Conservation (phyloP, 768 basidiomycete species). For the Mycena filopes region DNA sequence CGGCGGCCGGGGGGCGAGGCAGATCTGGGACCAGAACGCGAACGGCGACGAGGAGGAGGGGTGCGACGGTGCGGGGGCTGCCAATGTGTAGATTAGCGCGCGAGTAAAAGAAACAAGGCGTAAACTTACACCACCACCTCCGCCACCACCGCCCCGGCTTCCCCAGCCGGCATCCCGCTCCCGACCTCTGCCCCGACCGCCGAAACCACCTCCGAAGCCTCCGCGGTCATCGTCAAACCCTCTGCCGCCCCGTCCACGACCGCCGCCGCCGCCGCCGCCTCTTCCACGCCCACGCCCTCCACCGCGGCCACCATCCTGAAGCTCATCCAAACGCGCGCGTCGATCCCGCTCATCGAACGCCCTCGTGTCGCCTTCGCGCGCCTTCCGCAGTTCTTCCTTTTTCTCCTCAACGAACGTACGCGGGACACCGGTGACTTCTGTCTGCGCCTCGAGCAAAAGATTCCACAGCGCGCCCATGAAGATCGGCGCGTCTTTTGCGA, state of each 20-base stretch:
- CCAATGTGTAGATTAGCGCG: slow-evolving; percentile 9
- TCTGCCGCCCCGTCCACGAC: slow-evolving; percentile 56
- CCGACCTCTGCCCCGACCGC: slow-evolving; percentile 45
- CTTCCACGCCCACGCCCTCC: slow-evolving; percentile 67
- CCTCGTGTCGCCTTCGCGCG: slow-evolving; percentile 68
- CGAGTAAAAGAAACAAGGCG: slow-evolving; percentile 13
- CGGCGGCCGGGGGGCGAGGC: slow-evolving; percentile 49
- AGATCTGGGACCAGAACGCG: slow-evolving; percentile 26
- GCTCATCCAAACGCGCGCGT: slow-evolving; percentile 73
- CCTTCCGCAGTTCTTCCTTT: slow-evolving; percentile 88
- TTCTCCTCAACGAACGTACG: slow-evolving; percentile 91
- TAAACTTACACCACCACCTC: slow-evolving; percentile 44
- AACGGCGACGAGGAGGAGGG: slow-evolving; percentile 60
- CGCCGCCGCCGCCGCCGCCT: slow-evolving; percentile 62
- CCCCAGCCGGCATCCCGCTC: slow-evolving; percentile 77
- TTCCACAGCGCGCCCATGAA: slow-evolving; percentile 95
- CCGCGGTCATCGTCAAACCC: slow-evolving; percentile 52
- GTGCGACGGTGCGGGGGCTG: slow-evolving; percentile 60
- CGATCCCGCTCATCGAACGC: slow-evolving; percentile 80
- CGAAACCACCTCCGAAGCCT: not conserved
- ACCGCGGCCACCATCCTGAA: slow-evolving; percentile 69
- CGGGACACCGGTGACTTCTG: slow-evolving; percentile 89
- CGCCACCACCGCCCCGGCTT: slow-evolving; percentile 64
- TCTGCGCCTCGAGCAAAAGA: slow-evolving; percentile 92
- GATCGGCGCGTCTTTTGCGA: slow-evolving; percentile 83